A percentile compares a stretch with the other conserved stretches of the same genome.
Conservation (phyloP, 1,284 basidiomycete species). For the Apiotrichum gamsii region DNA sequence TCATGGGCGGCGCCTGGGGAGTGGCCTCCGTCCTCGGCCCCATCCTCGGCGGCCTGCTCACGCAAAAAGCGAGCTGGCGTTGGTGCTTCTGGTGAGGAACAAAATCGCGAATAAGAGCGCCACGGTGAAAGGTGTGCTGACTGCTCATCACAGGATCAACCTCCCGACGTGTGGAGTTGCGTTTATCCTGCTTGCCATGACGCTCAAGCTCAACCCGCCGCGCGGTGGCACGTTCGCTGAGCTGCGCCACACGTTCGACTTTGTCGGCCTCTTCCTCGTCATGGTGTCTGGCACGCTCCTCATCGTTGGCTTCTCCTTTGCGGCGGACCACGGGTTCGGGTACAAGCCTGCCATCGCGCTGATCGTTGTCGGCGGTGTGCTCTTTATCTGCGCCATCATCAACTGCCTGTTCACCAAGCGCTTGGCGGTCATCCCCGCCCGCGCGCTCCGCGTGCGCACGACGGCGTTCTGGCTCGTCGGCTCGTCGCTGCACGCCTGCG, state of each 20-base stretch:
- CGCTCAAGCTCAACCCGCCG: slow-evolving; percentile 66
- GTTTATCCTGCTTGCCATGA: slow-evolving; percentile 63
- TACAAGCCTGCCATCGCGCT: slow-evolving; percentile 61
- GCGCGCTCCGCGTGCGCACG: slow-evolving; percentile 37
- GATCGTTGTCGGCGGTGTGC: slow-evolving; percentile 60
- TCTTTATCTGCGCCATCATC: slow-evolving; percentile 56
- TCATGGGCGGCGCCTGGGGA: slow-evolving; percentile 47
- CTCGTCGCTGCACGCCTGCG: slow-evolving; percentile 25
- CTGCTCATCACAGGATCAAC: slow-evolving; percentile 30
- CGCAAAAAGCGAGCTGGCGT: slow-evolving; percentile 30
- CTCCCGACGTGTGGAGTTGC: slow-evolving; percentile 53
- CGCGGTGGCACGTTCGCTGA: slow-evolving; percentile 11
- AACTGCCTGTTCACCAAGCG: slow-evolving; percentile 67
- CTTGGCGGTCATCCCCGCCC: slow-evolving; percentile 61
- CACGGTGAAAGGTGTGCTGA: too few relatives aligned
- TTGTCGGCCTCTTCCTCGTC: slow-evolving; percentile 53
- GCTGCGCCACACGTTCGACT: slow-evolving; percentile 41
- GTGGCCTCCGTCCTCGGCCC: slow-evolving; percentile 48
- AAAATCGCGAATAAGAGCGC: too few relatives aligned
- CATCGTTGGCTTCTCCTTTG: slow-evolving; percentile 64
- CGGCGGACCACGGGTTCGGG: slow-evolving; percentile 42
- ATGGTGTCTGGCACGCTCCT: slow-evolving; percentile 67
- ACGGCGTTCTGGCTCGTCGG: slow-evolving; percentile 38
- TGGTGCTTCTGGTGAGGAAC: slow-evolving; percentile 15
- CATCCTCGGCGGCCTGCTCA: slow-evolving; percentile 42